Base-by-base conservation (phyloP, 768 basidiomycete genomes). In the Mycena chlorophos region DNA sequence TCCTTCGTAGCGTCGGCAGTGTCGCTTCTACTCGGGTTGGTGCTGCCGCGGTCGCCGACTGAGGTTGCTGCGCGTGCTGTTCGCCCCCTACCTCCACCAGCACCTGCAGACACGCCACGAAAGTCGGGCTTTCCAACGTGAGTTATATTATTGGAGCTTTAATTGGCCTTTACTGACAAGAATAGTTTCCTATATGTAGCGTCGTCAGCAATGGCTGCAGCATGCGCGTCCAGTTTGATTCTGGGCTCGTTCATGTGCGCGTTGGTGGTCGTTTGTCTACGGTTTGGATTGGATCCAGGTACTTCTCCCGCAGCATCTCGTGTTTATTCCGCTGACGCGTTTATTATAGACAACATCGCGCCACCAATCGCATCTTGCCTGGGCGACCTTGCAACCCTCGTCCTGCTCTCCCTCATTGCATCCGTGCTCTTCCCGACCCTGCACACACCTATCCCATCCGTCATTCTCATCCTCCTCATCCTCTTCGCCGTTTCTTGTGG, bases 181-280 rank as follows among this genome's bases (percentile, higher is more conserved):
- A n/a, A 54, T 60, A 94, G 91, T 62, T 82, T 94, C 51, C 73
- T 87, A 54, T 85, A 89, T 79, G 85, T 94, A 14, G 82, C 87
- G 0, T 81, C 88, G 12, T 83, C 88, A 4, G 78, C 88, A 1
- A 93, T 95, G 88, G 79, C 87, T 14, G 82, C 94, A 1, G 86
- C 94, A 0, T 87, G 87, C 51, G 67, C 89, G 13, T 91, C 90
- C 10, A 85, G 88, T 59, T 70, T 89, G 3, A 64, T 94, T 1
- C 81, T 98, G 1, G 97, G 96, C 3, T 89, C 88, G 0, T 97
- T 99, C 72, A 98, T 98, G 94, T 91, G 88, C 64, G 69, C 74
- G 20, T 80, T 98, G 26, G 83, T 98, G 47, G 79, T 98, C 20
- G 49, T 89, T 1, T 94, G 94, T 67, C 77, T 91, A 49, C 80